These are phyloP conservation scores for Phytomonas francai DNA, from an alignment of 208 protist species.

Conservation along the genomic window DNA sequence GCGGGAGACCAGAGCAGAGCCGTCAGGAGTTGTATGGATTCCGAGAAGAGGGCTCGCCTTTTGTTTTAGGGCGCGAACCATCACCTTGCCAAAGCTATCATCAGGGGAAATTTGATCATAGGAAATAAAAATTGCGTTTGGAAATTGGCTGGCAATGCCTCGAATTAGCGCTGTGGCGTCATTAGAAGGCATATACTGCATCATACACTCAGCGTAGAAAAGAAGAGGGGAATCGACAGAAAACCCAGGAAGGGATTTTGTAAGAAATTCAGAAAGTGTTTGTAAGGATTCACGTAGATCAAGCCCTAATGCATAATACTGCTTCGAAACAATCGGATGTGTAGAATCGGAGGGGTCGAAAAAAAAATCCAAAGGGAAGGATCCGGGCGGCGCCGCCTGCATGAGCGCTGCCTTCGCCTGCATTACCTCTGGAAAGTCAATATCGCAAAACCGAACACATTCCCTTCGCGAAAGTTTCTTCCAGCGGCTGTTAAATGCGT, in stretches of 20 bases:
- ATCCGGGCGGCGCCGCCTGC: slow-evolving; percentile 32
- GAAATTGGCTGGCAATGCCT: slow-evolving; percentile 39
- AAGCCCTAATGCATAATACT: slow-evolving; percentile 63
- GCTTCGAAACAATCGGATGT: slow-evolving; percentile 6
- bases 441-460: slow-evolving; percentile 58
- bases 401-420: slow-evolving; percentile 62
- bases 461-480: slow-evolving; percentile 1
- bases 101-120: slow-evolving; percentile 78
- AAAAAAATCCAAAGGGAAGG: slow-evolving; percentile 38
- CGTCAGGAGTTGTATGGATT: slow-evolving; percentile 35
- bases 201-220: slow-evolving; percentile 88
- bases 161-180: slow-evolving; percentile 43
- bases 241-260: slow-evolving; percentile 26
- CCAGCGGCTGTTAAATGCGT: background rate
- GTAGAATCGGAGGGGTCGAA: slow-evolving; percentile 11
- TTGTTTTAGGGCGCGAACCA: slow-evolving; percentile 51
- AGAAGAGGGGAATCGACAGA: slow-evolving; percentile 40
- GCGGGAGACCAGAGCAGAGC: slow-evolving; percentile 35
- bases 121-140: slow-evolving; percentile 48
- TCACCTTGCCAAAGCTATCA: slow-evolving; percentile 83
- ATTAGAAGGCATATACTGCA: slow-evolving; percentile 83
- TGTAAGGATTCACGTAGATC: slow-evolving; percentile 49
- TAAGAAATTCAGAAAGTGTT: slow-evolving; percentile 26
- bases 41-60: slow-evolving; percentile 73
- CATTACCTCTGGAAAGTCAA: slow-evolving; percentile 82